Conservation (phyloP, 495 filamentous ascomycete genomes). For the Pyrenula aspistea region DNA sequence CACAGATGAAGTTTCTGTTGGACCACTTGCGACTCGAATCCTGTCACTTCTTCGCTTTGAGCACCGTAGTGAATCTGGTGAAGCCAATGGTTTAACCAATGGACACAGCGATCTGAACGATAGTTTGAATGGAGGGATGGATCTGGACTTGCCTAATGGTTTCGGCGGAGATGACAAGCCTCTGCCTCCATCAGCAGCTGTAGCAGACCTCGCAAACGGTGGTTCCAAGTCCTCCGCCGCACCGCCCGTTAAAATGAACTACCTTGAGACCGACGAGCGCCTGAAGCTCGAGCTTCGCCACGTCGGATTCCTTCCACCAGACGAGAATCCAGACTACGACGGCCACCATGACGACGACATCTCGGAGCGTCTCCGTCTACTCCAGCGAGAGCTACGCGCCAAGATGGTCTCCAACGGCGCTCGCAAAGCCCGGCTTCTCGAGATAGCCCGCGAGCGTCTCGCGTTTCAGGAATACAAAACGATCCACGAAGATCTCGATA, state of each 20-base stretch:
- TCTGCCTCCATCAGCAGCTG: slow-evolving; percentile 58
- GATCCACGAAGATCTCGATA: slow-evolving; percentile 92
- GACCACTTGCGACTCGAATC: slow-evolving; percentile 73
- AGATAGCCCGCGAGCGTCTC: slow-evolving; percentile 80
- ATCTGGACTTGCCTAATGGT: slow-evolving; percentile 33
- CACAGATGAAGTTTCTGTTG: slow-evolving; percentile 82
- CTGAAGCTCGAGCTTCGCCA: slow-evolving; percentile 85
- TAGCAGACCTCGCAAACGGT: slow-evolving; percentile 21
- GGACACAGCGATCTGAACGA: slow-evolving; percentile 25
- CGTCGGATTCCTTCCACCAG: slow-evolving; percentile 72
- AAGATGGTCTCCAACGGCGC: slow-evolving; percentile 79
- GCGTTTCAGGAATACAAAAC: slow-evolving; percentile 92
- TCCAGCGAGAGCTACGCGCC: slow-evolving; percentile 72
- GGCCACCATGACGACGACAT: slow-evolving; percentile 91
- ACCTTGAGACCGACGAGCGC: slow-evolving; percentile 75
- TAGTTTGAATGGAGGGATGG: slow-evolving; percentile 38
- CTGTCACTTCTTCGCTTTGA: slow-evolving; percentile 75
- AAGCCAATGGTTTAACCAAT: slow-evolving; percentile 43
- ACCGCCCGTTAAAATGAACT: slow-evolving; percentile 50
- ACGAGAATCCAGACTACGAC: slow-evolving; percentile 65
- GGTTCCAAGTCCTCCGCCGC: slow-evolving; percentile 43
- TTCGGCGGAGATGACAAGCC: slow-evolving; percentile 29
- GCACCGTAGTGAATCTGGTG: slow-evolving; percentile 48
- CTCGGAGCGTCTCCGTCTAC: slow-evolving; percentile 70
- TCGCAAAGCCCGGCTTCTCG: slow-evolving; percentile 71